Conservation (phyloP, 225 moss, liverwort and hornwort species). For the Bryum argenteum region DNA sequence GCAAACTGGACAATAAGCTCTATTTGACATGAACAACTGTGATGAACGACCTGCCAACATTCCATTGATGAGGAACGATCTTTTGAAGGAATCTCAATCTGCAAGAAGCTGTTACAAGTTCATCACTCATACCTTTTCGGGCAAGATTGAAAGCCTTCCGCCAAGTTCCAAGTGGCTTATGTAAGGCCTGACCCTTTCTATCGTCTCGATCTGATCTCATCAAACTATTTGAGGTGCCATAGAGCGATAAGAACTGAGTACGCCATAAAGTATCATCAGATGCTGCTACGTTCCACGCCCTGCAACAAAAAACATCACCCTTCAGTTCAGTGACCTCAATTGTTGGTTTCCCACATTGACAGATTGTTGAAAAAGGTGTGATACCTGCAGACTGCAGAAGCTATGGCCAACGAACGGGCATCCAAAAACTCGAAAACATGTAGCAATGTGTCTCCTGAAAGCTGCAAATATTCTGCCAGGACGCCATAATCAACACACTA, state of each 20-base stretch:
- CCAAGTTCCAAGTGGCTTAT: slow-evolving; percentile 53
- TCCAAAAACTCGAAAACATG: slow-evolving; percentile 88
- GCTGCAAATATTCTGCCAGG: slow-evolving; percentile 59
- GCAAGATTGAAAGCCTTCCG: slow-evolving; percentile 74
- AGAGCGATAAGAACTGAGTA: slow-evolving; percentile 65
- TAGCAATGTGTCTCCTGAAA: slow-evolving; percentile 65
- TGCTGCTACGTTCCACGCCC: slow-evolving; percentile 80
- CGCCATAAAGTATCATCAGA: slow-evolving; percentile 77
- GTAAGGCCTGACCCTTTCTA: slow-evolving; percentile 11
- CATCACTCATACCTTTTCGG: slow-evolving; percentile 52
- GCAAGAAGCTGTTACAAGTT: slow-evolving; percentile 1
- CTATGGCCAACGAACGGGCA: slow-evolving; percentile 68
- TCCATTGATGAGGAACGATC: slow-evolving; percentile 12
- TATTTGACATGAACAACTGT: slow-evolving; percentile 69
- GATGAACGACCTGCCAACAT: slow-evolving; percentile 63
- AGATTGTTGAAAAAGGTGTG: slow-evolving; percentile 13
- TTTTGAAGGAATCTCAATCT: neutral
- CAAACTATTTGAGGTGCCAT: slow-evolving; percentile 35
- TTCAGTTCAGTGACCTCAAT: too few relatives aligned
- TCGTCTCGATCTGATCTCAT: slow-evolving; percentile 29
- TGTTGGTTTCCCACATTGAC: neutral
- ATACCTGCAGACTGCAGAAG: slow-evolving; percentile 85
- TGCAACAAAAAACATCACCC: slow-evolving; percentile 32
- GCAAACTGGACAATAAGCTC: slow-evolving; percentile 78
- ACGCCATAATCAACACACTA: slow-evolving; percentile 16